phyloP scores from a whole-genome alignment of 768 basidiomycete genomes.

The Hortiboletus flavorubellus region DNA sequence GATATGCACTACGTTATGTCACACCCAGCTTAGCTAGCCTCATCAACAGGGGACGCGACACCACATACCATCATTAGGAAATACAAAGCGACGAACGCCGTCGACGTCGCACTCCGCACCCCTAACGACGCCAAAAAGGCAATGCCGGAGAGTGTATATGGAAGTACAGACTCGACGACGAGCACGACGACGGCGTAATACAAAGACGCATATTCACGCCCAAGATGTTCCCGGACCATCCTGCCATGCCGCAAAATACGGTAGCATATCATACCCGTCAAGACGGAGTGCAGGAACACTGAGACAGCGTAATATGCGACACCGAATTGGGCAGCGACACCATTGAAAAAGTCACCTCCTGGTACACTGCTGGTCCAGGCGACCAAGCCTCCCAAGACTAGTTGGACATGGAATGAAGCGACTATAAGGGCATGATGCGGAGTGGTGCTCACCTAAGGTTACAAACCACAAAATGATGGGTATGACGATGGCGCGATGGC shows the following conservation, averaged over 20 bases:
- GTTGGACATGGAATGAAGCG: neutral
- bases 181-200: constrained; percentile 15
- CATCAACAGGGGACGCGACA: neutral
- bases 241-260: constrained; percentile 11
- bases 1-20: constrained; percentile 23
- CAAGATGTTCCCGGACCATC: constrained; percentile 8
- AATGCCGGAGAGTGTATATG: constrained; percentile 24
- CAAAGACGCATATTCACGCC: constrained; percentile 11
- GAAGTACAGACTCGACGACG: constrained; percentile 24
- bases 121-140: constrained; percentile 23
- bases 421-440: neutral
- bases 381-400: constrained; percentile 19
- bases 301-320: constrained; percentile 19
- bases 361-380: constrained; percentile 13
- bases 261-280: constrained; percentile 26
- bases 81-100: constrained; percentile 12
- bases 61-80: constrained; percentile 20
- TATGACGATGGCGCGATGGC: constrained; percentile 2
- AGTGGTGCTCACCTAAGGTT: constrained; percentile 17
- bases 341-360: constrained; percentile 15
- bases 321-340: constrained; percentile 6
- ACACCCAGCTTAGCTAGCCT: neutral
- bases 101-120: constrained; percentile 9
- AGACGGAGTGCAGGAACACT: constrained; percentile 12
- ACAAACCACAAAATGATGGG: constrained; percentile 23